Percentiles rank a stretch among this genome's conserved stretches.
These are phyloP conservation scores for Cryphonectria parasitica DNA, from an alignment of 2,329 filamentous ascomycete species.

Conservation along the genomic window DNA sequence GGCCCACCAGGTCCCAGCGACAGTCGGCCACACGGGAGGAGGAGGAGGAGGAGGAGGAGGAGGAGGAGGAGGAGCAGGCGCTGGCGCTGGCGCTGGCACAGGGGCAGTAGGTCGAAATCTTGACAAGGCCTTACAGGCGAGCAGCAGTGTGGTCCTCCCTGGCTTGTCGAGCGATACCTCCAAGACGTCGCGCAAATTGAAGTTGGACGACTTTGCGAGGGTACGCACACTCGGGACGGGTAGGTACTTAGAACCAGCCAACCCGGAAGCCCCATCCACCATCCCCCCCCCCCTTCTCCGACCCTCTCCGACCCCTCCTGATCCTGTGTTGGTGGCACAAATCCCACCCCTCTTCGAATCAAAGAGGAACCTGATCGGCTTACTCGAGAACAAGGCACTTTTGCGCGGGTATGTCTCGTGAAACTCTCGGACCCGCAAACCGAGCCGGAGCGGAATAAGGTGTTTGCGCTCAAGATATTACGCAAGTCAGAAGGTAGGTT, in stretches of 20 bases:
- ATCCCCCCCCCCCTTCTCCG: neutral
- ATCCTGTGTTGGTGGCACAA: too few species aligned
- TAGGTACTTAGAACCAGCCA: conserved; percentile 41
- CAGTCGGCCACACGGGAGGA: conserved; percentile 31
- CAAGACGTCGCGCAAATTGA: conserved; percentile 37
- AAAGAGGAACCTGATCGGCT: conserved; percentile 11
- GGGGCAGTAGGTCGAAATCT: conserved; percentile 18
- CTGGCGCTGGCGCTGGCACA: neutral
- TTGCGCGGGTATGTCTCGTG: conserved; percentile 81
- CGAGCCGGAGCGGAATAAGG: conserved; percentile 60
- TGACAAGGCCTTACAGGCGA: conserved; percentile 21
- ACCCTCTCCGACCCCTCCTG: neutral
- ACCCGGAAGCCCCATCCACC: too few species aligned
- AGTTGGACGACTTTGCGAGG: conserved; percentile 67
- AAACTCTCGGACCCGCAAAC: conserved; percentile 58
- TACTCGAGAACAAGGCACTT: conserved; percentile 62
- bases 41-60: conserved; percentile 15
- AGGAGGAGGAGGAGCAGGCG: neutral
- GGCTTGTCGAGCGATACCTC: conserved; percentile 37
- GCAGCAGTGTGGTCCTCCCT: conserved; percentile 17
- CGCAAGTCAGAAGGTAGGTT: conserved; percentile 61
- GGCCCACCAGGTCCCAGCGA: conserved; percentile 34
- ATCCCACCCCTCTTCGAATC: neutral
- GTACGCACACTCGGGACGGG: conserved; percentile 79
- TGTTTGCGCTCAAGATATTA: conserved; percentile 83